These are phyloP conservation scores for Larix sibirica DNA, from an alignment of 83 land plant genomes.

Conservation along the genomic window DNA sequence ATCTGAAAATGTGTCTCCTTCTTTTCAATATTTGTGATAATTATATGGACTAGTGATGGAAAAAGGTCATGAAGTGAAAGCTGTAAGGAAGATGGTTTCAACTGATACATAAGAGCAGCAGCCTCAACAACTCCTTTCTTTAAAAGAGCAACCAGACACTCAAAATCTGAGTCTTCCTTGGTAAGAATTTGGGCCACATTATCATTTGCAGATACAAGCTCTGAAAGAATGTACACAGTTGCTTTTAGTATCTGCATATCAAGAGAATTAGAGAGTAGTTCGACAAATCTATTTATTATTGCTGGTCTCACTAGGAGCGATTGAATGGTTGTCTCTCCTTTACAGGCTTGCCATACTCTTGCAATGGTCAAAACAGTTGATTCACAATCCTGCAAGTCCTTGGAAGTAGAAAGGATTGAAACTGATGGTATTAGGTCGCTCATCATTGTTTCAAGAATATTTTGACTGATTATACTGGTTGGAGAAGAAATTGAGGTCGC, in stretches of 20 bases:
- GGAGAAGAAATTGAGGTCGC: constrained; percentile 24
- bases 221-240: constrained; percentile 47
- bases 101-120: constrained; percentile 41
- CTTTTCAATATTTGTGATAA: constrained; percentile 25
- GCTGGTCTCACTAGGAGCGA: constrained; percentile 33
- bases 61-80: constrained; percentile 35
- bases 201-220: constrained; percentile 41
- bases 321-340: constrained; percentile 35
- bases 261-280: constrained; percentile 48
- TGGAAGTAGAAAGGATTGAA: constrained; percentile 39
- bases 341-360: constrained; percentile 47
- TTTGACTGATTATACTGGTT: constrained; percentile 48
- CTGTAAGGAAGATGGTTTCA: constrained; percentile 40
- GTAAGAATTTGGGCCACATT: constrained; percentile 28
- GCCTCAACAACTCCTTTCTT: constrained; percentile 43
- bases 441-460: constrained; percentile 38
- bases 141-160: constrained; percentile 34
- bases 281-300: constrained; percentile 44
- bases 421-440: constrained; percentile 46
- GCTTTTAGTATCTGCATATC: constrained; percentile 42
- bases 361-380: constrained; percentile 39
- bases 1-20: constrained; percentile 17
- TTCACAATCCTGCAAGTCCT: constrained; percentile 67
- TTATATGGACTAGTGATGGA: constrained; percentile 39
- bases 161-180: constrained; percentile 36